Evolutionary conservation across 345 rosid genomes (phyloP).

Genomic region (Linum trigynum): DNA sequence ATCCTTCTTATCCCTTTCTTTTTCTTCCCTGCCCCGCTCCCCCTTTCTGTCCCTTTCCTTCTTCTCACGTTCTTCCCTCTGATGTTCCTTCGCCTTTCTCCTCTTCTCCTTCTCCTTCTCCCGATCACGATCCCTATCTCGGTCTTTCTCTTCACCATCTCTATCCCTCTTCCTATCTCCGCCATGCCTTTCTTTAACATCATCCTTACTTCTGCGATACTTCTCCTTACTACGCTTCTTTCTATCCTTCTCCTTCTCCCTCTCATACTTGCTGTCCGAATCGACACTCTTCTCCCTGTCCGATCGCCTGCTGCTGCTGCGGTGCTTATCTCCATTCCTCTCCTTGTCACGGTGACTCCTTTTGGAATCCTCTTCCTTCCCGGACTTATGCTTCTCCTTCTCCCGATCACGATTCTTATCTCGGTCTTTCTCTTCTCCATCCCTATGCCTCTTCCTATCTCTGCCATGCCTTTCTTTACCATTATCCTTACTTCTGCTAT

Average conservation of each 20-base stretch:
- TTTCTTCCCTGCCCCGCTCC: slow-evolving; percentile 10
- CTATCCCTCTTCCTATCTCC: too few relatives aligned
- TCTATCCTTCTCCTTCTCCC: slow-evolving; percentile 9
- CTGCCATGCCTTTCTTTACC: slow-evolving; percentile 9
- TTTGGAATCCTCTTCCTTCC: slow-evolving; percentile 47
- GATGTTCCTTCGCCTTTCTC: not conserved
- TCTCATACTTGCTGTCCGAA: slow-evolving; percentile 30
- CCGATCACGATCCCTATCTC: slow-evolving; percentile 10
- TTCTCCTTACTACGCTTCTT: slow-evolving; percentile 6
- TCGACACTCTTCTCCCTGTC: slow-evolving; percentile 45
- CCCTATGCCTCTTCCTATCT: slow-evolving; percentile 13
- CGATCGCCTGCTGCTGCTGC: slow-evolving; percentile 31
- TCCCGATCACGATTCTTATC: slow-evolving; percentile 10
- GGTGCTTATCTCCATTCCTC: slow-evolving; percentile 37
- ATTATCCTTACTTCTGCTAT: slow-evolving; percentile 9
- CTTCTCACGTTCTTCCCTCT: not conserved
- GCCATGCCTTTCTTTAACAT: too few relatives aligned
- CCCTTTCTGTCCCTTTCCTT: not conserved
- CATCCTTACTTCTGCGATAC: not conserved
- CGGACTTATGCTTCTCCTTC: slow-evolving; percentile 21
- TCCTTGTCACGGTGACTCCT: slow-evolving; percentile 48
- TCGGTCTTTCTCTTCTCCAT: slow-evolving; percentile 4
- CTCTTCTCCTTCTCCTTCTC: slow-evolving; percentile 6
- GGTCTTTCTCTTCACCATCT: slow-evolving; percentile 7
- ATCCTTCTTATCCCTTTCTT: slow-evolving; percentile 21